Evolutionary conservation across 345 rosid genomes (phyloP).

Genomic region (Combretum micranthum): DNA sequence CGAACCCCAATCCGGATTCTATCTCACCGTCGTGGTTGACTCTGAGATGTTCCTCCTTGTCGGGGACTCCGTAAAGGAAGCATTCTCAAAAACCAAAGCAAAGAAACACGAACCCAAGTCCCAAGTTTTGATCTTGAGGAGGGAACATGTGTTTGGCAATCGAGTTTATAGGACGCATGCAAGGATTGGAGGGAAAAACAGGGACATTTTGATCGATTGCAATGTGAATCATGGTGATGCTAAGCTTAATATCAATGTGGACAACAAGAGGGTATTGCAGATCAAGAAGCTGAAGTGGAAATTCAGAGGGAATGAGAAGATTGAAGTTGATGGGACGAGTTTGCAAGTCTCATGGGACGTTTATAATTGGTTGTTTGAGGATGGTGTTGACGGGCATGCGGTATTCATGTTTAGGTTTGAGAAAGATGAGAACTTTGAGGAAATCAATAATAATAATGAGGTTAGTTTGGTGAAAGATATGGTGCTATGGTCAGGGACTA

Average conservation of each 20-base stretch:
- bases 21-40: conserved; percentile 64
- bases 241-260: conserved; percentile 52
- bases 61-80: conserved; percentile 63
- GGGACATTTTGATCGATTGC: conserved; percentile 69
- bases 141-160: conserved; percentile 74
- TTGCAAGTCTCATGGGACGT: conserved; percentile 93
- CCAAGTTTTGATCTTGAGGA: conserved; percentile 57
- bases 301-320: conserved; percentile 80
- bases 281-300: conserved; percentile 85
- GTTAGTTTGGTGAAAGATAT: conserved; percentile 14
- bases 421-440: conserved; percentile 22
- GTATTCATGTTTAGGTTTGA: conserved; percentile 90
- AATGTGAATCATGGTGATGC: conserved; percentile 43
- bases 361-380: conserved; percentile 79
- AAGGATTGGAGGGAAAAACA: conserved; percentile 60
- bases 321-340: conserved; percentile 63
- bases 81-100: conserved; percentile 44
- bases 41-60: conserved; percentile 62
- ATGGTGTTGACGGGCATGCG: conserved; percentile 40
- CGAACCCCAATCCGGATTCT: conserved; percentile 76
- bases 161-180: conserved; percentile 57
- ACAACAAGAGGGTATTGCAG: conserved; percentile 47
- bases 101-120: conserved; percentile 18
- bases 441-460: conserved; percentile 13
- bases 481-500: not conserved